Evolutionary conservation across 2,329 filamentous ascomycete species (phyloP), one percentile per base, ranked within the genome.

Genomic region (Xylariaceae sp.): DNA sequence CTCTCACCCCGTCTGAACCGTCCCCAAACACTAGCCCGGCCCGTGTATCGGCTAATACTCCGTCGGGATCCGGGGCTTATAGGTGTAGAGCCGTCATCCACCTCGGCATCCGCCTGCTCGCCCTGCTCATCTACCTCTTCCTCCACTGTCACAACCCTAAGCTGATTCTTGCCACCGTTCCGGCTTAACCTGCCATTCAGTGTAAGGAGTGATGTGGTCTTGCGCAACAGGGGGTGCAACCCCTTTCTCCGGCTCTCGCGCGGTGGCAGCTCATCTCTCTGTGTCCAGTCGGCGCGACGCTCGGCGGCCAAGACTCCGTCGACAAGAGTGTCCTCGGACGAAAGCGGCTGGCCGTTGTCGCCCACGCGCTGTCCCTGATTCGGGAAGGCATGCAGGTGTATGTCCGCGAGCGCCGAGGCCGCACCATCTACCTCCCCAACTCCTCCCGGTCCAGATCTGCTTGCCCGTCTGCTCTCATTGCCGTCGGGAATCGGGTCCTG

Each of bases 221-320:
- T 78, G 45, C 70, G 67, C 49, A 79, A 64, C 59, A 72, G 53
- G 53, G 70, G 65, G 3, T 64, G 57, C 51, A 50, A 46, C 60
- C 41, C 47, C 40, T 51, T 52, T 35, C 43, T 49, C 19, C 48
- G 27, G 41, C 50, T 56, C 42, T 56, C 51, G 44, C 46, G 44
- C 40, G 61, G 50, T 54, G 59, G 61, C 58, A 62, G 48, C 66
- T 83, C 78, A 58, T 83, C 80, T 61, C 74, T 77, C 64, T 84
- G 80, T 32, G 78, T 78, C 81, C 81, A 85, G 65, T 84, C 80
- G 53, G 78, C 76, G 34, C 75, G 58, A 60, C 74, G 72, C 52
- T 74, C 69, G 32, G 72, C 58, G 11, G 63, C 63, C 44, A 57
- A 57, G 3, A 55, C 57, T 26, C 62, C 54, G 8, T 66, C 56